These are phyloP conservation scores for Septoria linicola DNA, from an alignment of 2,329 filamentous ascomycete genomes.

Conservation along the genomic window DNA sequence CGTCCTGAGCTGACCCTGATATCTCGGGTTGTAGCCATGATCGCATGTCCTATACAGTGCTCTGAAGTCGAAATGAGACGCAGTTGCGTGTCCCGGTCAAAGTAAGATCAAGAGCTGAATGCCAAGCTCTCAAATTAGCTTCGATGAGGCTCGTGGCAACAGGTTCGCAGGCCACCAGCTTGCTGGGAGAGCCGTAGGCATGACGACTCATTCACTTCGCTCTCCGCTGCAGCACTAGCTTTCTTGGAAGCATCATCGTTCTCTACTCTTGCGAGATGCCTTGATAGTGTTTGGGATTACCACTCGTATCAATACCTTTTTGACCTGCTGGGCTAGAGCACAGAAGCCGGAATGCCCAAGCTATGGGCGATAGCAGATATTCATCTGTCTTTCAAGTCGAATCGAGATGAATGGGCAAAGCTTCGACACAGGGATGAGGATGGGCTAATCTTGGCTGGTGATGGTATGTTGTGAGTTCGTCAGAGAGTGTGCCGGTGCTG, in stretches of 20 bases:
- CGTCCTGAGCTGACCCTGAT: too few species aligned
- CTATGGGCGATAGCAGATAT: slow-evolving; percentile 51
- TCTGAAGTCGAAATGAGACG: not conserved
- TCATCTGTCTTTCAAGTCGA: slow-evolving; percentile 49
- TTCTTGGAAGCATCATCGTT: not conserved
- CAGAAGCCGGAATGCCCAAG: slow-evolving; percentile 9
- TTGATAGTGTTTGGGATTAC: not conserved
- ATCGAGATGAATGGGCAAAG: slow-evolving; percentile 46
- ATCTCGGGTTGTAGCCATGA: not conserved
- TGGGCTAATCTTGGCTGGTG: slow-evolving; percentile 48
- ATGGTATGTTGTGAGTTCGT: slow-evolving; percentile 32
- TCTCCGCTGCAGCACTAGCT: not conserved
- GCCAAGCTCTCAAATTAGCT: slow-evolving; percentile 13
- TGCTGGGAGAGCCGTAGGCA: not conserved
- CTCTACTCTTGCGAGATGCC: not conserved
- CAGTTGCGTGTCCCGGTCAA: not conserved
- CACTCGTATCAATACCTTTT: not conserved
- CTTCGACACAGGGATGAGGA: slow-evolving; percentile 43
- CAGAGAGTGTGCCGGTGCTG: slow-evolving; percentile 7
- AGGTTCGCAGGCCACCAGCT: slow-evolving; percentile 4
- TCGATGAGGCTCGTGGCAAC: slow-evolving; percentile 6
- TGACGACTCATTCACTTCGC: slow-evolving; percentile 1
- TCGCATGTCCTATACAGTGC: too few species aligned
- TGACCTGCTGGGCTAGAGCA: not conserved
- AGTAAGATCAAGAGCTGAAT: slow-evolving; percentile 7